Evolutionary conservation across 495 filamentous ascomycete species (phyloP).

Genomic region (Podospora anserina): DNA sequence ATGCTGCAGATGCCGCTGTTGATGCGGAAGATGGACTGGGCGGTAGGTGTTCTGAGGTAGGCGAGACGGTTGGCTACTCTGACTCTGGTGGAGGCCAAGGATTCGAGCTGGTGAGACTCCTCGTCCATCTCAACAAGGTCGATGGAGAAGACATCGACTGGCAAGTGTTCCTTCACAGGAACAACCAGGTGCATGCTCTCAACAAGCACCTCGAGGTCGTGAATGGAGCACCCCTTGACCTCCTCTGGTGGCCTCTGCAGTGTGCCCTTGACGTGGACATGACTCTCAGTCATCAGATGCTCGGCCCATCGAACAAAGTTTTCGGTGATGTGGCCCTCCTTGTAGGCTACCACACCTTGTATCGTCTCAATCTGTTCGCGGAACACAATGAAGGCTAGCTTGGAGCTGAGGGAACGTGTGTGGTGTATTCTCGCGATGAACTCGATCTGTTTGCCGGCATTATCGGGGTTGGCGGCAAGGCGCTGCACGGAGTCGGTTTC

Average conservation of each 20-base stretch:
- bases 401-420: slow-evolving; percentile 76
- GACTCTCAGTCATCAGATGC: slow-evolving; percentile 71
- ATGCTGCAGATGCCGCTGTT: slow-evolving; percentile 68
- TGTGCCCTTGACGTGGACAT: slow-evolving; percentile 73
- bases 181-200: slow-evolving; percentile 68
- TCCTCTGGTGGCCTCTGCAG: slow-evolving; percentile 71
- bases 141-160: slow-evolving; percentile 61
- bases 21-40: slow-evolving; percentile 86
- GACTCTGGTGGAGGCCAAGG: slow-evolving; percentile 39
- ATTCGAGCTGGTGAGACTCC: slow-evolving; percentile 43
- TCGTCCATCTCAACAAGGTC: slow-evolving; percentile 40
- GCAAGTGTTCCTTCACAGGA: slow-evolving; percentile 61
- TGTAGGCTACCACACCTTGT: slow-evolving; percentile 68
- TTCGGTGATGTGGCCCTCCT: slow-evolving; percentile 55
- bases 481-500: slow-evolving; percentile 25
- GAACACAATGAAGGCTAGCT: slow-evolving; percentile 84
- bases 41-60: slow-evolving; percentile 78
- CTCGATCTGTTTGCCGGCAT: slow-evolving; percentile 61
- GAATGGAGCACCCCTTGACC: slow-evolving; percentile 74
- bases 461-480: slow-evolving; percentile 29
- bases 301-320: slow-evolving; percentile 91
- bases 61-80: slow-evolving; percentile 79
- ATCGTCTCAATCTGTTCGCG: slow-evolving; percentile 77
- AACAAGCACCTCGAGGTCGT: slow-evolving; percentile 75
- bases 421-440: slow-evolving; percentile 87